Evolutionary conservation across 331 rosid species (phyloP).

Genomic region (Dryas integrifolia): DNA sequence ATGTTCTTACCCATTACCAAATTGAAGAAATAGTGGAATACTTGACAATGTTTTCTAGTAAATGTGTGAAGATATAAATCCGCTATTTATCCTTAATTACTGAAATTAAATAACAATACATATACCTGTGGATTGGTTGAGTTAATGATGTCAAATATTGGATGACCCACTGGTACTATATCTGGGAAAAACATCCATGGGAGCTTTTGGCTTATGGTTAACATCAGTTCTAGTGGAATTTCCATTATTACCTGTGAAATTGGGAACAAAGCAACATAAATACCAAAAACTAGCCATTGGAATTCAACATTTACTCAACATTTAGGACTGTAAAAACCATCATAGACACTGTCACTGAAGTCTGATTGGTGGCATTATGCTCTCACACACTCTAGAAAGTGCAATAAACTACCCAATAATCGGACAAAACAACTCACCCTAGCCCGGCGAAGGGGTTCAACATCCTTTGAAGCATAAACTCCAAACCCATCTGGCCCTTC

Average conservation of each 20-base stretch:
- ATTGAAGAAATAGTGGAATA: not conserved
- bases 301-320: constrained; percentile 2
- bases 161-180: constrained; percentile 88
- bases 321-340: not conserved
- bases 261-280: constrained; percentile 19
- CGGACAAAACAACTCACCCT: constrained; percentile 65
- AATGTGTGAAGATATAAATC: not conserved
- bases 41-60: not conserved
- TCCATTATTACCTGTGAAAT: constrained; percentile 84
- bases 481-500: constrained; percentile 97
- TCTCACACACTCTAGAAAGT: not conserved
- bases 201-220: constrained; percentile 78
- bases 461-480: constrained; percentile 94
- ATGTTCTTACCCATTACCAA: not conserved
- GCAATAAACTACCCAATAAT: constrained; percentile 4
- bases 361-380: not conserved
- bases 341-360: not conserved
- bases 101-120: constrained; percentile 13
- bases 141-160: constrained; percentile 89
- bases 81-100: constrained; percentile 6
- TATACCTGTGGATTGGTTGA: constrained; percentile 89
- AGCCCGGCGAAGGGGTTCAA: constrained; percentile 86
- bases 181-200: constrained; percentile 99
- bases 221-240: constrained; percentile 87
- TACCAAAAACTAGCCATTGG: constrained; percentile 20